Conservation (phyloP, 768 basidiomycete genomes). For the Tulasnella calospora region DNA sequence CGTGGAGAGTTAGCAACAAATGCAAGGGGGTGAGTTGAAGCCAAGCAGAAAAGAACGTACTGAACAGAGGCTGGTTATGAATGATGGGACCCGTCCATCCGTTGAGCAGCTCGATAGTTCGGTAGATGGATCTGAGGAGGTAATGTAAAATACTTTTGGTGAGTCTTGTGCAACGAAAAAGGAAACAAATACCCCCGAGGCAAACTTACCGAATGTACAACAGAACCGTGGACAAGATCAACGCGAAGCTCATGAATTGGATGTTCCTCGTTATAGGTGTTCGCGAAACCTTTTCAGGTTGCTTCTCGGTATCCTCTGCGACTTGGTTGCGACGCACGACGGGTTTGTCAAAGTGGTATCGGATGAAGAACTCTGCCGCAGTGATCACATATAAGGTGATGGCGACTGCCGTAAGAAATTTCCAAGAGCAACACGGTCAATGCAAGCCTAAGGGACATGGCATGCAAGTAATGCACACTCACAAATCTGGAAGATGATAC, state of each 20-base stretch:
- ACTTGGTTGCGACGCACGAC: constrained; percentile 27
- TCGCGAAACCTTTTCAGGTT: neutral
- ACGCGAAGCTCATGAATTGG: constrained; percentile 28
- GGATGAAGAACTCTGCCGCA: constrained; percentile 46
- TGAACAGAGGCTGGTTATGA: constrained; percentile 30
- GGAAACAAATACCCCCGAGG: neutral
- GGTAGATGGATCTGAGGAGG: constrained; percentile 30
- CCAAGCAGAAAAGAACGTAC: neutral
- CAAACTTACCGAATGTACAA: constrained; percentile 34
- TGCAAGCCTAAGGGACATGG: neutral
- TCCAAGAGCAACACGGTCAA: neutral
- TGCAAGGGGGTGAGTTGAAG: neutral
- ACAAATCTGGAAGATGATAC: constrained; percentile 30
- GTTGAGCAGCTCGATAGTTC: constrained; percentile 33
- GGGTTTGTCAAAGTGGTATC: constrained; percentile 41
- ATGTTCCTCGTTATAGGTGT: neutral
- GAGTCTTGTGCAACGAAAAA: neutral
- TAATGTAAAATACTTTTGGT: too few relatives aligned
- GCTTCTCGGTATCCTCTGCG: neutral
- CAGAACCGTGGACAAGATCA: constrained; percentile 33
- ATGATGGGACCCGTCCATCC: constrained; percentile 36
- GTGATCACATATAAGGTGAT: constrained; percentile 43
- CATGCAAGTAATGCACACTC: neutral
- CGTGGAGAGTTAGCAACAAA: neutral
- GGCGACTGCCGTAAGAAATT: constrained; percentile 36